These are phyloP conservation scores for Didymella segeticola DNA, from an alignment of 2,329 filamentous ascomycete genomes.

Conservation along the genomic window DNA sequence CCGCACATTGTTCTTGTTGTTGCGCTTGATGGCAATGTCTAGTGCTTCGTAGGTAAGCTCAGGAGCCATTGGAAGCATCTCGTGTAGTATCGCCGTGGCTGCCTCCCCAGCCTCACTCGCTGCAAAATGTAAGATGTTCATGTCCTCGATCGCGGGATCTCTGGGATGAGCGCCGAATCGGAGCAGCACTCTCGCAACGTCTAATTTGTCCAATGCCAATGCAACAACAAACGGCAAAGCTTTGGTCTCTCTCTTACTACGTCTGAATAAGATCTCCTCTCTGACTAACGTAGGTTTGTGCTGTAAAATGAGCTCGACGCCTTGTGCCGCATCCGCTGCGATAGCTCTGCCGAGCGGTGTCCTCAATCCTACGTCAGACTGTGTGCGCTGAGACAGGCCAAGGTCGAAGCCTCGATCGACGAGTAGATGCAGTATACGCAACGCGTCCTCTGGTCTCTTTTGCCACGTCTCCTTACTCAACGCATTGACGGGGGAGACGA, in stretches of 20 bases:
- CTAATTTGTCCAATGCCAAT: constrained; percentile 18
- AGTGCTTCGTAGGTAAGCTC: constrained; percentile 28
- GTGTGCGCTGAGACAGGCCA: constrained; percentile 22
- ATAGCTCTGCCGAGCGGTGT: constrained; percentile 25
- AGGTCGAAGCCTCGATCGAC: constrained; percentile 22
- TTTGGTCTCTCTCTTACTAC: constrained; percentile 25
- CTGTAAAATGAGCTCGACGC: constrained; percentile 25
- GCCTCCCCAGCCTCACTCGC: constrained; percentile 21
- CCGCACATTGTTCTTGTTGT: constrained; percentile 22
- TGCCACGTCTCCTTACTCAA: constrained; percentile 31
- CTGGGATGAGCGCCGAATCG: constrained; percentile 26
- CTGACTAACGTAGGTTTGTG: constrained; percentile 20
- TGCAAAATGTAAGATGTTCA: constrained; percentile 26
- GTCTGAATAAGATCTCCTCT: constrained; percentile 25
- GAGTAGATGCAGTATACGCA: constrained; percentile 26
- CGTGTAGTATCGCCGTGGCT: constrained; percentile 20
- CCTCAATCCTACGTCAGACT: constrained; percentile 21
- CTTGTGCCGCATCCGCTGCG: constrained; percentile 26
- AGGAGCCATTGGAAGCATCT: constrained; percentile 24
- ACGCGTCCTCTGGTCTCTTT: constrained; percentile 25
- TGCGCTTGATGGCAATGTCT: constrained; percentile 22
- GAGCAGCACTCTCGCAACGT: constrained; percentile 22
- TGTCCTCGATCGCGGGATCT: constrained; percentile 25
- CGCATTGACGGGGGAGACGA: constrained; percentile 23
- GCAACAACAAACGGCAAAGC: constrained; percentile 25